Conservation (phyloP, 148 eudicot species). For the Nepenthes mirabilis region DNA sequence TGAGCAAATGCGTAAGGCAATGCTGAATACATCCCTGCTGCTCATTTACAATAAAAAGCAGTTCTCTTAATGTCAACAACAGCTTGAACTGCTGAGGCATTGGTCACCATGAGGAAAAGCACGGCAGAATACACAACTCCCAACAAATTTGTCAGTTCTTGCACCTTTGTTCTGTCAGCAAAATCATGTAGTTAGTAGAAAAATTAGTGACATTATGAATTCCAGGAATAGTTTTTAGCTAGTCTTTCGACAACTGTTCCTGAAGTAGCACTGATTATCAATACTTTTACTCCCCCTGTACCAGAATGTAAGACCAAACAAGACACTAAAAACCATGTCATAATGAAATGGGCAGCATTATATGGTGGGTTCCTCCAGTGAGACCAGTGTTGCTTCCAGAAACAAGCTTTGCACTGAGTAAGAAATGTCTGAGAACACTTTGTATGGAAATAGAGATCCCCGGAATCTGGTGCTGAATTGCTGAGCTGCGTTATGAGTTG, state of each 20-base stretch:
- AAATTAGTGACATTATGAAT: not conserved
- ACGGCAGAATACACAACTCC: not conserved
- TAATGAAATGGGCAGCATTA: constrained; percentile 48
- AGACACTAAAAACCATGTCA: constrained; percentile 41
- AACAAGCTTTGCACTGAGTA: constrained; percentile 54
- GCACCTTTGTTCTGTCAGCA: not conserved
- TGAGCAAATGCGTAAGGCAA: not conserved
- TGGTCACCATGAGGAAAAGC: not conserved
- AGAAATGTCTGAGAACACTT: constrained; percentile 41
- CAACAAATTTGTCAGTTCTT: not conserved
- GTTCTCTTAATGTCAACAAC: not conserved
- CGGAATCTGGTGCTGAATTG: constrained; percentile 39
- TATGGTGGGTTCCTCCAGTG: constrained; percentile 81
- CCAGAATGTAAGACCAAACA: constrained; percentile 60
- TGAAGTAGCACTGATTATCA: not conserved
- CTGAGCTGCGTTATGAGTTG: constrained; percentile 21
- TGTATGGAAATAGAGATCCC: constrained; percentile 39
- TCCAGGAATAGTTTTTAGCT: too few species aligned
- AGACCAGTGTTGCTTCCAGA: constrained; percentile 79
- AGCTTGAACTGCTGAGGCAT: not conserved
- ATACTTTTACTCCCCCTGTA: constrained; percentile 46
- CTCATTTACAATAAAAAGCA: not conserved
- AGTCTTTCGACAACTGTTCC: too few species aligned
- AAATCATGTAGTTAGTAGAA: not conserved
- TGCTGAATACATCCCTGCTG: constrained; percentile 1